A percentile compares a stretch with the other conserved stretches of the same genome.
phyloP scores from a whole-genome alignment of 2,329 filamentous ascomycete genomes.

The Neopestalotiopsis clavispora region DNA sequence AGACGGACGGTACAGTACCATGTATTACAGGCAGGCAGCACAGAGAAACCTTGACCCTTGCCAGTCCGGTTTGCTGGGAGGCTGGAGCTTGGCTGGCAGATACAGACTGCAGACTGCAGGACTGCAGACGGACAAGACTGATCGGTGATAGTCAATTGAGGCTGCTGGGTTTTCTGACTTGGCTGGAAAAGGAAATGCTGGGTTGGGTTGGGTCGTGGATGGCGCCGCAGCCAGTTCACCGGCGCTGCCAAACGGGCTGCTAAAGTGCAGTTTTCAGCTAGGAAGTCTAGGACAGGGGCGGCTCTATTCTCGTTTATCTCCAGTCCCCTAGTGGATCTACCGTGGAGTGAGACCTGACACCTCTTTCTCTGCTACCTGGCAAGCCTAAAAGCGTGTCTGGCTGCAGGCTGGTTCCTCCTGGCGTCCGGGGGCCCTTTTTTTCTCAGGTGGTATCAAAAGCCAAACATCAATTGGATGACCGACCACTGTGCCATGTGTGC shows the following conservation, averaged over 20 bases:
- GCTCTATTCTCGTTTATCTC: slow-evolving; percentile 13
- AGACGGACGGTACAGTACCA: not conserved
- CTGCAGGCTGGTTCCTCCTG: no score
- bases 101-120: no score
- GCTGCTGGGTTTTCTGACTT: no score
- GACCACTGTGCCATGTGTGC: not conserved
- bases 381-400: not conserved
- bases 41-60: slow-evolving; percentile 7
- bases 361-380: not conserved
- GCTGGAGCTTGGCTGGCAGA: not conserved
- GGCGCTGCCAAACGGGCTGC: slow-evolving; percentile 1
- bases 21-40: not conserved
- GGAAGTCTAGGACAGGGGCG: not conserved
- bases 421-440: not conserved
- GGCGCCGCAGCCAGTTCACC: not conserved
- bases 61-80: slow-evolving; percentile 8
- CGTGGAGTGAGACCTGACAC: slow-evolving; percentile 10
- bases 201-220: not conserved
- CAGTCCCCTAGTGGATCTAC: slow-evolving; percentile 12
- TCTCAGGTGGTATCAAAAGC: not conserved
- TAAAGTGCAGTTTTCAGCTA: not conserved
- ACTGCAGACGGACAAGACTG: no score
- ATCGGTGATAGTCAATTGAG: not conserved
- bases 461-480: not conserved
- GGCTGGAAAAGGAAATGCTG: not conserved